phyloP scores from a whole-genome alignment of 257 asterid species.

The Lycium ferocissimum region DNA sequence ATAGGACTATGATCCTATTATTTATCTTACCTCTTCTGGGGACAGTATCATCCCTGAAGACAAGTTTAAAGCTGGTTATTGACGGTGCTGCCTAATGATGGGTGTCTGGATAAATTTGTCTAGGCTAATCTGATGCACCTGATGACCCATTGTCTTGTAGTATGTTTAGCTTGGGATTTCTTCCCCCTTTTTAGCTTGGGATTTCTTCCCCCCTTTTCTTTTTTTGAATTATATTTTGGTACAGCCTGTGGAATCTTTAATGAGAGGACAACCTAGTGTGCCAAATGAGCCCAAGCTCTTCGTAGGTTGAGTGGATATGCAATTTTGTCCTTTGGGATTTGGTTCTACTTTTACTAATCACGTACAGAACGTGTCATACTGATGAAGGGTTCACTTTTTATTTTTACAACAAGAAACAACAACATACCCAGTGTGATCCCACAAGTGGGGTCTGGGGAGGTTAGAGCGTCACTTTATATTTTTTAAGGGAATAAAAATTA shows the following conservation, averaged over 20 bases:
- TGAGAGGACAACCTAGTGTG: neutral
- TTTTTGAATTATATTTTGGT: neutral
- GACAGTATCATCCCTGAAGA: neutral
- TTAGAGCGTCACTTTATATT: neutral
- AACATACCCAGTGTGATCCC: too few species aligned
- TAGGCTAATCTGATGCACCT: neutral
- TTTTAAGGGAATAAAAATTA: neutral
- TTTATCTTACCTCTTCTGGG: neutral
- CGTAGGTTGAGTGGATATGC: neutral
- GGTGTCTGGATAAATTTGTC: neutral
- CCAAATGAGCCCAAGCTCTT: neutral
- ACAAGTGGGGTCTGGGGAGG: too few species aligned
- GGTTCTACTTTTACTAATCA: neutral
- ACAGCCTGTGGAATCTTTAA: neutral
- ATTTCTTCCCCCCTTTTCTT: neutral
- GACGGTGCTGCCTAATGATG: neutral
- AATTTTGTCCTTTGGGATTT: neutral
- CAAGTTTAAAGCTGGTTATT: neutral
- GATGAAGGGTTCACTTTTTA: neutral
- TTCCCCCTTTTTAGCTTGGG: neutral
- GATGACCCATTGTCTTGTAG: neutral
- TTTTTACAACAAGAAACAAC: neutral
- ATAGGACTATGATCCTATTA: neutral
- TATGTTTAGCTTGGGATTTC: neutral
- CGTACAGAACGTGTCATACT: neutral